These are phyloP conservation scores for Mycosphaerella sp. DNA, from an alignment of 2,329 filamentous ascomycete genomes.

Conservation along the genomic window DNA sequence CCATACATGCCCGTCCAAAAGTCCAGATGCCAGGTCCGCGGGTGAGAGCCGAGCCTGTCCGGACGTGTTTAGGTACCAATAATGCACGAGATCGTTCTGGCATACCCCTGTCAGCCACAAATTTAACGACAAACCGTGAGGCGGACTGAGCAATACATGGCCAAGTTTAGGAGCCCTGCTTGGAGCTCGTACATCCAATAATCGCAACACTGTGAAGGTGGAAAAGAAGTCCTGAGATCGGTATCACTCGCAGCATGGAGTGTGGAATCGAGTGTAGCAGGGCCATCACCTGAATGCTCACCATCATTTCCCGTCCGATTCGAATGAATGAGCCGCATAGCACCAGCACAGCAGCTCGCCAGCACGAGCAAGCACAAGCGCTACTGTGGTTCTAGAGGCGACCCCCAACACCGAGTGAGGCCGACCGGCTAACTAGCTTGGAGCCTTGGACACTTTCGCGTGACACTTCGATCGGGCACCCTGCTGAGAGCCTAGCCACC, in stretches of 20 bases:
- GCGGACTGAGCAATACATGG: neutral
- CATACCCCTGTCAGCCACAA: conserved; percentile 1
- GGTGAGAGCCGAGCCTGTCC: conserved; percentile 2
- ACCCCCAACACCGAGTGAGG: neutral
- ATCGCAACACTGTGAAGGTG: neutral
- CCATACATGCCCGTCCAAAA: too few relatives aligned
- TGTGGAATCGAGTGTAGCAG: neutral
- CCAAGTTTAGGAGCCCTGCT: conserved; percentile 1
- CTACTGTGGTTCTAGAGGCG: neutral
- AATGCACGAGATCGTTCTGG: conserved; percentile 1
- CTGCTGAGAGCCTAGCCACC: neutral
- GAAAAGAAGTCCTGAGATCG: neutral
- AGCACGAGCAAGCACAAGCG: neutral
- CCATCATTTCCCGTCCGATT: neutral
- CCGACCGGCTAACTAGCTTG: neutral
- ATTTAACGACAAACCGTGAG: neutral
- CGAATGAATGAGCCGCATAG: neutral
- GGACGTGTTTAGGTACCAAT: conserved; percentile 2
- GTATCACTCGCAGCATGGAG: neutral
- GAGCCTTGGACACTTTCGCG: neutral
- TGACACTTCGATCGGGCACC: neutral
- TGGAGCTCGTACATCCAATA: neutral
- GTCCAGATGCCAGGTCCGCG: neutral
- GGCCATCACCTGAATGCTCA: neutral
- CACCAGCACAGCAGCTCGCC: neutral